Percentiles rank a stretch among this genome's conserved stretches.
These are phyloP conservation scores for Nitzschia sp. DNA, from an alignment of 108 stramenopile genomes.

Conservation along the genomic window DNA sequence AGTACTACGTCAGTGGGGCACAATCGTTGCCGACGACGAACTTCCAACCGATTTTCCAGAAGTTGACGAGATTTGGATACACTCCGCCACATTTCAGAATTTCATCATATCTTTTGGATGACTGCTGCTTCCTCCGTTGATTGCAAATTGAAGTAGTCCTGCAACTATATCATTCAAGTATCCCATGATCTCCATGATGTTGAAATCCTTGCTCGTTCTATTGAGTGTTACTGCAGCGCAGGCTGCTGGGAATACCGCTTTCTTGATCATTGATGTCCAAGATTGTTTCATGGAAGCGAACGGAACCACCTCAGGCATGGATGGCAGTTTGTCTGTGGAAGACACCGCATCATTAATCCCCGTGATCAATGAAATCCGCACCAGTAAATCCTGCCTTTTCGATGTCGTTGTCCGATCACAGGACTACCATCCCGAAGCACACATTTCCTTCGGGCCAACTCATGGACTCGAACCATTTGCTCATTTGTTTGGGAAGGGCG, in stretches of 20 bases:
- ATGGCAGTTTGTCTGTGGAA: conserved; percentile 4
- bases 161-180: too few species aligned
- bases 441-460: conserved; percentile 14
- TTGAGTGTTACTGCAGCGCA: too few species aligned
- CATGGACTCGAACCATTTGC: conserved; percentile 11
- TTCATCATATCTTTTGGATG: too few species aligned
- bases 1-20: too few species aligned
- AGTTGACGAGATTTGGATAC: too few species aligned
- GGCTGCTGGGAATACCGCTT: background rate
- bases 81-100: too few species aligned
- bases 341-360: background rate
- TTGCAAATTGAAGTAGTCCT: too few species aligned
- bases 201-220: too few species aligned
- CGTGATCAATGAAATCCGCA: conserved; percentile 5
- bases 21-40: too few species aligned
- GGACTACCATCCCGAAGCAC: conserved; percentile 3
- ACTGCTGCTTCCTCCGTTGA: too few species aligned
- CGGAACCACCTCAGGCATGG: background rate
- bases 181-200: too few species aligned
- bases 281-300: conserved; percentile 17
- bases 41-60: too few species aligned
- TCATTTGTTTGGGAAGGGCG: conserved; percentile 11
- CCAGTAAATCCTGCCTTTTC: conserved; percentile 1
- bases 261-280: conserved; percentile 14
- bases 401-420: conserved; percentile 7